Percentiles rank a stretch among this genome's conserved stretches.
phyloP scores from a whole-genome alignment of 345 rosid genomes.

The Bruguiera sexangula region DNA sequence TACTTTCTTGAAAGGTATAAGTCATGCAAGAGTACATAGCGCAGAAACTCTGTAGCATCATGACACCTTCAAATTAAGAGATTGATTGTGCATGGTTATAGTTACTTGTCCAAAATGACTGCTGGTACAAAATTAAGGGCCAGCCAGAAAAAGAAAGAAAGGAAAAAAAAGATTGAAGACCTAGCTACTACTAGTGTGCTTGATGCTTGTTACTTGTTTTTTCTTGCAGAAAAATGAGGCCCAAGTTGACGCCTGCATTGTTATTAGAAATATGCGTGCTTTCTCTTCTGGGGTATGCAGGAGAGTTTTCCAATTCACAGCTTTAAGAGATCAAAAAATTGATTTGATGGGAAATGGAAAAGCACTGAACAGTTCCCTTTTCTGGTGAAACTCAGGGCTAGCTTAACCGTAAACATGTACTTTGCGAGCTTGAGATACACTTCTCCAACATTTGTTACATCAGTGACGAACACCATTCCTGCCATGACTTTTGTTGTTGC shows the following conservation, averaged over 20 bases:
- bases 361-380: neutral
- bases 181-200: neutral
- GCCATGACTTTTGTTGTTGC: slow-evolving; percentile 25
- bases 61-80: too few relatives aligned
- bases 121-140: too few relatives aligned
- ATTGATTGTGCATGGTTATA: too few relatives aligned
- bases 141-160: too few relatives aligned
- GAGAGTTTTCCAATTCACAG: neutral
- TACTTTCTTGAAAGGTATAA: slow-evolving; percentile 32
- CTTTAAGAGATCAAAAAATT: neutral
- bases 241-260: slow-evolving; percentile 23
- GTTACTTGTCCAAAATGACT: too few relatives aligned
- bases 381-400: slow-evolving; percentile 22
- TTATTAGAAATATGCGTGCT: slow-evolving; percentile 31
- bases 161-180: too few relatives aligned
- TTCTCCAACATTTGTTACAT: slow-evolving; percentile 28
- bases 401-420: slow-evolving; percentile 31
- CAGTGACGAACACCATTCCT: slow-evolving; percentile 25
- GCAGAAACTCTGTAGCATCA: neutral
- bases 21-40: neutral
- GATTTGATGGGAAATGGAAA: neutral
- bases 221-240: slow-evolving; percentile 28
- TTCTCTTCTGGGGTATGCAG: slow-evolving; percentile 26
- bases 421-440: slow-evolving; percentile 33
- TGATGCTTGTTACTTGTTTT: neutral